Evolutionary conservation across 2,329 filamentous ascomycete species (phyloP), one percentile per base, ranked within the genome.

Genomic region (Colletotrichum sp.): DNA sequence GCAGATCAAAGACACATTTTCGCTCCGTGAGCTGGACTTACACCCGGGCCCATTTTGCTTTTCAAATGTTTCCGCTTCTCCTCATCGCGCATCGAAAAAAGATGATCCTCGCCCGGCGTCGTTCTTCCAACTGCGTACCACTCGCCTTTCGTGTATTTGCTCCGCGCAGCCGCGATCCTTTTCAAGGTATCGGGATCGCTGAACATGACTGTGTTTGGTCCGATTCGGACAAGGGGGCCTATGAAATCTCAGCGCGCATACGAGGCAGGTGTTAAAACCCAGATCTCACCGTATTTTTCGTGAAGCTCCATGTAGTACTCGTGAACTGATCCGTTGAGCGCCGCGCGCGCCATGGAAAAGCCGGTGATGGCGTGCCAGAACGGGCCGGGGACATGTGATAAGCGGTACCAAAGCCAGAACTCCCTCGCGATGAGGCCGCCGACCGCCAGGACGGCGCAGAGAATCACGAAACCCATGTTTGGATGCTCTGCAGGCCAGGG

Each of bases 31-130:
- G 13, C 55, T 65, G 5, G 12, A 77, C 81, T 78, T 79, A 82
- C 81, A 34, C 88, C 90, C 1, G 86, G 81, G 8, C 86, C 85
- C 84, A 91, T 86, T 78, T 89, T 88, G 65, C 84, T 83, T n/a
- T 85, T 83, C 67, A 87, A 78, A 65, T 80, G 75, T 8, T 79
- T 83, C 75, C 91, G 89, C 44, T 82, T 82, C 34, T 84, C 84
- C 60, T 83, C 82, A 44, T 83, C 82, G 30, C 80, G 78, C 76
- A 80, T 79, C 4, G 80, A 82, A 59, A 83, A 81, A 1, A 83
- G 67, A 57, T 82, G 82, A 63, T 83, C 82, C 57, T 81, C 79
- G 16, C 79, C 79, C 80, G 34, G 82, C 67, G 48, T 85, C 71
- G 63, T 81, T 79, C 75, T 81, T 79, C 60, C 83, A 80, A 19